Percentiles rank a stretch among this genome's conserved stretches.
phyloP scores from a whole-genome alignment of 371 early-diverging fungal genomes.

The Saksenaea oblongispora region DNA sequence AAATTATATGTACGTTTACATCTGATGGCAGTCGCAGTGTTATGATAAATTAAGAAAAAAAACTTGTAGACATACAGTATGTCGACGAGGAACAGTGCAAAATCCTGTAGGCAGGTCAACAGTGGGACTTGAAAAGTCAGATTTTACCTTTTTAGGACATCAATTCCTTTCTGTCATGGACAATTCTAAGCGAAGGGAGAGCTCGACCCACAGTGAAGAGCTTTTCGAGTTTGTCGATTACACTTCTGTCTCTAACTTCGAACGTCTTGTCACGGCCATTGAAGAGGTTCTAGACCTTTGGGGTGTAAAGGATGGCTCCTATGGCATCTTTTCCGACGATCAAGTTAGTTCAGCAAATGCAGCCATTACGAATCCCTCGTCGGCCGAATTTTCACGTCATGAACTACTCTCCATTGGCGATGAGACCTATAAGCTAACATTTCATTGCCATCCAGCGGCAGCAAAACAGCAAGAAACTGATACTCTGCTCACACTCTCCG shows the following conservation, averaged over 20 bases:
- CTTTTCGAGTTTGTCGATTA: conserved; percentile 78
- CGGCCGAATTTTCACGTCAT: conserved; percentile 26
- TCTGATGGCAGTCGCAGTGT: no score
- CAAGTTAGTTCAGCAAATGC: conserved; percentile 17
- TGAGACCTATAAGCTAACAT: conserved; percentile 43
- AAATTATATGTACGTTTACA: no score
- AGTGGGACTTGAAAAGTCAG: not conserved
- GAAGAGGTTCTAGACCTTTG: conserved; percentile 57
- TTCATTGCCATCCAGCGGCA: conserved; percentile 43
- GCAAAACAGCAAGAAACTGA: conserved; percentile 17
- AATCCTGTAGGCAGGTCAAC: not conserved
- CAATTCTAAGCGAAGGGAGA: conserved; percentile 27
- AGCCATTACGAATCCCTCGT: conserved; percentile 17
- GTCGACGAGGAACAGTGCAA: not conserved
- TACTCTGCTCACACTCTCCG: not conserved
- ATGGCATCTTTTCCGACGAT: conserved; percentile 50
- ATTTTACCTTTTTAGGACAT: not conserved
- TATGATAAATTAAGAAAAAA: no score
- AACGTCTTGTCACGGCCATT: conserved; percentile 57
- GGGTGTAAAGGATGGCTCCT: conserved; percentile 52
- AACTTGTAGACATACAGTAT: no score
- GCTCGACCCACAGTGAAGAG: conserved; percentile 41
- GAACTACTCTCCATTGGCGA: conserved; percentile 44
- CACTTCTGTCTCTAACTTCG: conserved; percentile 68
- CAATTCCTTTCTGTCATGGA: not conserved